phyloP scores from a whole-genome alignment of 2,329 filamentous ascomycete genomes.

The Lachnellula occidentalis region DNA sequence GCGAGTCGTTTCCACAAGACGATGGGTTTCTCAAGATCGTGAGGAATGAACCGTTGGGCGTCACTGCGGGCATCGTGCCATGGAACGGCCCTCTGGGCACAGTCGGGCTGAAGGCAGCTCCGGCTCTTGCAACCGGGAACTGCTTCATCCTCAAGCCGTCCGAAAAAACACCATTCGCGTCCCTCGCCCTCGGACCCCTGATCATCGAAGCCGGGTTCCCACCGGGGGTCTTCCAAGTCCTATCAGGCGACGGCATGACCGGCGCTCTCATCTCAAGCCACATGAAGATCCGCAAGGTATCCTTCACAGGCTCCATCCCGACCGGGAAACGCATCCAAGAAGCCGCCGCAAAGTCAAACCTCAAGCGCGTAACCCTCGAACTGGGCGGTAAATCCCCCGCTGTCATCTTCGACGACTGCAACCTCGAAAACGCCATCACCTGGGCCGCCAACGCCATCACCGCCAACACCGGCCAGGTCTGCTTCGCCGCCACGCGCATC shows the following conservation, averaged over 20 bases:
- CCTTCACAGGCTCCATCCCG: constrained; percentile 37
- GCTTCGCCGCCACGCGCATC: constrained; percentile 67
- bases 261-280: constrained; percentile 35
- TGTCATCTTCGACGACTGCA: constrained; percentile 39
- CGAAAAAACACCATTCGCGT: constrained; percentile 54
- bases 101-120: constrained; percentile 49
- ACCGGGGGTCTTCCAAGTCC: constrained; percentile 37
- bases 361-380: constrained; percentile 40
- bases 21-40: constrained; percentile 41
- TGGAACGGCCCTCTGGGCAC: constrained; percentile 50
- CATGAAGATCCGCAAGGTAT: constrained; percentile 36
- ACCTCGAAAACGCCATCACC: constrained; percentile 43
- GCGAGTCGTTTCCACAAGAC: constrained; percentile 37
- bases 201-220: constrained; percentile 29
- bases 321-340: constrained; percentile 37
- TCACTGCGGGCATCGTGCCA: constrained; percentile 50
- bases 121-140: constrained; percentile 55
- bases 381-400: constrained; percentile 40
- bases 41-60: constrained; percentile 37
- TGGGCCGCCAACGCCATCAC: constrained; percentile 46
- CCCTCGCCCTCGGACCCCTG: constrained; percentile 40
- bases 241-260: constrained; percentile 36
- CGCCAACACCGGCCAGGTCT: constrained; percentile 69
- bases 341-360: constrained; percentile 36
- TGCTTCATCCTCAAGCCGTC: constrained; percentile 56